Base-by-base conservation (phyloP, 1,284 basidiomycete genomes). In the Microbotryum saponariae region DNA sequence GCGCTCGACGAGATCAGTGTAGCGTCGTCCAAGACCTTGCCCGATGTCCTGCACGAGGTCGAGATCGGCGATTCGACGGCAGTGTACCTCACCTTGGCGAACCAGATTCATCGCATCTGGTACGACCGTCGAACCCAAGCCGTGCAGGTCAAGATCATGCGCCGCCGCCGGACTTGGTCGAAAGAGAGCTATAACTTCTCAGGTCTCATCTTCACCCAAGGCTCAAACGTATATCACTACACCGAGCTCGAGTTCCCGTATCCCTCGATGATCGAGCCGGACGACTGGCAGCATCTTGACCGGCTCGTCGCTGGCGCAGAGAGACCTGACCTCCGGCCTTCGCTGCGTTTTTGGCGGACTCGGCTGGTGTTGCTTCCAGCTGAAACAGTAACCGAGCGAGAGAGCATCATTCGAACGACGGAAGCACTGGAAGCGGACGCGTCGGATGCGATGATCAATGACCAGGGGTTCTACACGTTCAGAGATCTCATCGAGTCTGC, bases 281-380 rank as follows among this genome's bases (percentile, higher is more conserved):
- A 55, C 58, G 71, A 77, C 46, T 78, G 77, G 77, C 74, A 74
- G 16, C 75, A 77, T 51, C 66, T 72, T 16, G 77, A 78, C 62
- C 72, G 74, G n/a, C 64, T 78, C 46, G 72, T 77, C 31, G 74
- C 76, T 1, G 77, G 77, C 4, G 50, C 58, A 5, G 71, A 70
- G 45, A 64, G 61, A 46, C 51, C 56, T 14, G 66, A 69, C 67
- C 70, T 59, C 55, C 66, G 42, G 69, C 73, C 59, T 69, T 72
- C 60, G 10, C 53, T 63, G 60, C 65, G 57, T n/a, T 96, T 94
- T 73, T 97, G 93, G 90, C 83, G 93, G 7, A 96, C 92, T 0
- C 82, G 93, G n/a, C 96, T 97, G 73, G 82, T 97, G 27, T 83
- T 98, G 21, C 89, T 97, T 52, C 94, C 94, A 0, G 86, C 88